Evolutionary conservation across 306 rosid species (phyloP).

Genomic region (Lupinus albus): DNA sequence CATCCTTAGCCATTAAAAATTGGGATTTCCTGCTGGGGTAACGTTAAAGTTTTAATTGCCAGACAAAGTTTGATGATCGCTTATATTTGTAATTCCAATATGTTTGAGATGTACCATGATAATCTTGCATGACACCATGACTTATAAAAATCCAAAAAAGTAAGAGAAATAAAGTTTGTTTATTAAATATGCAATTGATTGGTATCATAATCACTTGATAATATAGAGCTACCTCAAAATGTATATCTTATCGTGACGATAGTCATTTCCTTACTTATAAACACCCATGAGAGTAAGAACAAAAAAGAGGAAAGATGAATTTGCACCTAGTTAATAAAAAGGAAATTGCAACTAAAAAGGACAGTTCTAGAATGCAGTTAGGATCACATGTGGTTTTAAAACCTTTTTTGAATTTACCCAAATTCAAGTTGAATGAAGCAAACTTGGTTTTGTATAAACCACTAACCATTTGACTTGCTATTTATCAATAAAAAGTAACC

Average conservation of each 20-base stretch:
- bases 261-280: slow-evolving; percentile 4
- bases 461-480: slow-evolving; percentile 2
- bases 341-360: slow-evolving; percentile 16
- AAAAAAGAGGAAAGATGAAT: slow-evolving; percentile 9
- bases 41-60: slow-evolving; percentile 11
- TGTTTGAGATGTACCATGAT: slow-evolving; percentile 13
- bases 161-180: slow-evolving; percentile 18
- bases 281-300: background rate
- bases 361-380: background rate
- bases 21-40: slow-evolving; percentile 5
- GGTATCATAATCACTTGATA: slow-evolving; percentile 23
- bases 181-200: slow-evolving; percentile 7
- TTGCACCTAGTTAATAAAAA: slow-evolving; percentile 9
- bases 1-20: background rate
- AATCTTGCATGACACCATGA: slow-evolving; percentile 25
- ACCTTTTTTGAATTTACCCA: slow-evolving; percentile 11
- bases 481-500: background rate
- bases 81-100: background rate
- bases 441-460: slow-evolving; percentile 18
- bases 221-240: slow-evolving; percentile 9
- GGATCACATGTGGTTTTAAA: background rate
- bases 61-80: slow-evolving; percentile 4
- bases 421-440: slow-evolving; percentile 23
- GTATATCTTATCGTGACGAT: slow-evolving; percentile 11
- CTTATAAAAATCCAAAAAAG: slow-evolving; percentile 22